These are phyloP conservation scores for Geranomyces michiganensis DNA, from an alignment of 192 early-diverging fungal species.

Conservation along the genomic window DNA sequence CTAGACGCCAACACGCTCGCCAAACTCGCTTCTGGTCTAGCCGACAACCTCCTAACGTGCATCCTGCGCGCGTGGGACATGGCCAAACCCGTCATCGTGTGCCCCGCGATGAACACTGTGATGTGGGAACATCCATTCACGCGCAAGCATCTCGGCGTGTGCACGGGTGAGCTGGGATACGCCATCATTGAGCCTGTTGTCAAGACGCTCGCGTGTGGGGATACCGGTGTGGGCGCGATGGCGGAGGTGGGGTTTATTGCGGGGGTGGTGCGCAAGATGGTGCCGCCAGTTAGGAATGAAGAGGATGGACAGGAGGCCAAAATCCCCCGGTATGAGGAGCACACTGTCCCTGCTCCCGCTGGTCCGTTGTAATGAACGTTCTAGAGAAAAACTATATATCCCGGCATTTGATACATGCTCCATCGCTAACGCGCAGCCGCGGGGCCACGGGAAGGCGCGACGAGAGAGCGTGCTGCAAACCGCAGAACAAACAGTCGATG, in stretches of 20 bases:
- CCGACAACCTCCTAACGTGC: constrained; percentile 93
- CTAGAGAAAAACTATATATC: too few relatives aligned
- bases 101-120: constrained; percentile 96
- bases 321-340: too few relatives aligned
- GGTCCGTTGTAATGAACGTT: too few relatives aligned
- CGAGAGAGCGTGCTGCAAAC: too few relatives aligned
- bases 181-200: constrained; percentile 74
- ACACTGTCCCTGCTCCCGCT: too few relatives aligned
- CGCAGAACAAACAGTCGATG: too few relatives aligned
- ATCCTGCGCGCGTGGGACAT: constrained; percentile 88
- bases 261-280: neutral
- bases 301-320: too few relatives aligned
- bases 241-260: constrained; percentile 74
- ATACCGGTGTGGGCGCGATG: constrained; percentile 87
- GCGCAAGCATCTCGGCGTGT: constrained; percentile 58
- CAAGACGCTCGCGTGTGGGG: constrained; percentile 91
- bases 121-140: constrained; percentile 98
- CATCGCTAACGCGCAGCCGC: too few relatives aligned
- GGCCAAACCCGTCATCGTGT: constrained; percentile 70
- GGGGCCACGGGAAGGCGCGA: too few relatives aligned
- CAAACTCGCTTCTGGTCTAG: constrained; percentile 87
- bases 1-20: constrained; percentile 92
- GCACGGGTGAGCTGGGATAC: constrained; percentile 56
- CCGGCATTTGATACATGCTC: too few relatives aligned
- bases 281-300: neutral